A percentile compares a stretch with the other conserved stretches of the same genome.
phyloP scores from a whole-genome alignment of 305 asterid genomes.

The Solanum aculeatissimum region DNA sequence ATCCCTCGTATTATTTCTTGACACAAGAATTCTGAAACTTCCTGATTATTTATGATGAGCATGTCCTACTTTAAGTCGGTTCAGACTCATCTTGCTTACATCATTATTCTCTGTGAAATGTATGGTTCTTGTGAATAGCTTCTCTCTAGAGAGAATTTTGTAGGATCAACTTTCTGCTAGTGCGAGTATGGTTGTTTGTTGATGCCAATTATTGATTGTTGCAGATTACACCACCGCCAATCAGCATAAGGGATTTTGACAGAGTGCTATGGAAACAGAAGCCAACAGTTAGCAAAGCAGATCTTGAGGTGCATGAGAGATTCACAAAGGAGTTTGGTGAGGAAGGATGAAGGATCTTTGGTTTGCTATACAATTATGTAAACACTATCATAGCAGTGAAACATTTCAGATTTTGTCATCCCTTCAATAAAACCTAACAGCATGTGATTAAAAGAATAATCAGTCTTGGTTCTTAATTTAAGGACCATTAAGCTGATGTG shows the following conservation, averaged over 20 bases:
- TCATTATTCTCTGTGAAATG: neutral
- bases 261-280: slow-evolving; percentile 26
- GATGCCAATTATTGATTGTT: neutral
- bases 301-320: slow-evolving; percentile 29
- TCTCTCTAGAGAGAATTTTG: neutral
- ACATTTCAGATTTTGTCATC: neutral
- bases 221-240: slow-evolving; percentile 31
- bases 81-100: neutral
- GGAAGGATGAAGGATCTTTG: slow-evolving; percentile 19
- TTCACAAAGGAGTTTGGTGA: slow-evolving; percentile 32
- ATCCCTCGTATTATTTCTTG: neutral
- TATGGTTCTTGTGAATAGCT: neutral
- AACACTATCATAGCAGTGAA: neutral
- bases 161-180: neutral
- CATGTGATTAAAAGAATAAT: neutral
- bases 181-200: neutral
- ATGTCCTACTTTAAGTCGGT: neutral
- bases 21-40: neutral
- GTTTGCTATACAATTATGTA: neutral
- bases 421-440: neutral
- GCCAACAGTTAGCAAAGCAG: slow-evolving; percentile 25
- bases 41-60: neutral
- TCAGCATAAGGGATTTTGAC: slow-evolving; percentile 24
- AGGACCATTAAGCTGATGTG: neutral
- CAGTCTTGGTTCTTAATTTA: neutral